Evolutionary conservation across 1,139 yeast species (phyloP).

Genomic region (Candida mesenterica): DNA sequence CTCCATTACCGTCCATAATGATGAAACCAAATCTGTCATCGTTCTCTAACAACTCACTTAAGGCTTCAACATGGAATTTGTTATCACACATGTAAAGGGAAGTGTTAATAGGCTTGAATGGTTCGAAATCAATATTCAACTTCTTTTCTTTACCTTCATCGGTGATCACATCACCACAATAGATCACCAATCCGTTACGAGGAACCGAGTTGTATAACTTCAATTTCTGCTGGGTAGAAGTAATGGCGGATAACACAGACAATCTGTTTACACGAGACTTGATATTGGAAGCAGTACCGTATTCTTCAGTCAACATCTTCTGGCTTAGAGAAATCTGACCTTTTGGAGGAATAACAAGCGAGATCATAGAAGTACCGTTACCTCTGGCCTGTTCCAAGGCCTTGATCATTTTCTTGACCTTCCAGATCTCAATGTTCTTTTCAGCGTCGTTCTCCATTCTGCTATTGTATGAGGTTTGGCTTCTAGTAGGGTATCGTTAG

Average conservation of each 20-base stretch:
- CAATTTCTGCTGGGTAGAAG: conserved; percentile 94
- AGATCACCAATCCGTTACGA: conserved; percentile 88
- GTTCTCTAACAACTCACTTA: conserved; percentile 87
- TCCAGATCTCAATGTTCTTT: conserved; percentile 98
- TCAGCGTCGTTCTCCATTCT: conserved; percentile 62
- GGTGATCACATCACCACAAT: conserved; percentile 97
- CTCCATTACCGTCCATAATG: conserved; percentile 99
- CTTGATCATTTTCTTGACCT: conserved; percentile 89
- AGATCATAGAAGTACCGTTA: conserved; percentile 98
- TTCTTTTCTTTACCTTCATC: conserved; percentile 97
- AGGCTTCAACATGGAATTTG: conserved; percentile 96
- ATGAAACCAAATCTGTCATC: conserved; percentile 97
- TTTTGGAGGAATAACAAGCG: conserved; percentile 91
- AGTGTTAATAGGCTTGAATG: conserved; percentile 97
- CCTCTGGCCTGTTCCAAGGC: conserved; percentile 90
- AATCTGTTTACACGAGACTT: conserved; percentile 95
- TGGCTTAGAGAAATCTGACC: conserved; percentile 87
- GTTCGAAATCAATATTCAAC: conserved; percentile 92
- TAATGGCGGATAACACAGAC: conserved; percentile 93
- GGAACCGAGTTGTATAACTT: conserved; percentile 89
- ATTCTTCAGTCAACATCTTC: conserved; percentile 95
- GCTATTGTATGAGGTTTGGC: not conserved
- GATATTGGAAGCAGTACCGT: conserved; percentile 97
- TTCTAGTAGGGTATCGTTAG: too few relatives aligned
- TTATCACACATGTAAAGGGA: conserved; percentile 94